Percentiles rank a stretch among this genome's conserved stretches.
These are phyloP conservation scores for Eimeria maxima DNA, from an alignment of 169 alveolate species.

Conservation along the genomic window DNA sequence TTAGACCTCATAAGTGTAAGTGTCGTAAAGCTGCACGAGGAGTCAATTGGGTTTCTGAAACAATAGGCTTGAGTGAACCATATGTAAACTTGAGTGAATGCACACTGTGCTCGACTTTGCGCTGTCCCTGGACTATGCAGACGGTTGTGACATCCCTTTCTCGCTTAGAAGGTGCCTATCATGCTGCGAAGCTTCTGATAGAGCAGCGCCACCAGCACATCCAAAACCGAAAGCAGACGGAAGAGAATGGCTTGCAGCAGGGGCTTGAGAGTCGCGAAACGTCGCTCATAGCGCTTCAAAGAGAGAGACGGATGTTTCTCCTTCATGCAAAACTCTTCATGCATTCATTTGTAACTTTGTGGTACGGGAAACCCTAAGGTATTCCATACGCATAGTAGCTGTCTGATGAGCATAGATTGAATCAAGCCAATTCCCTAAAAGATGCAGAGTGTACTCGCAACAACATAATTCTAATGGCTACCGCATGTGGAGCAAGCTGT, in stretches of 20 bases:
- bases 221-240: neutral
- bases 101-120: neutral
- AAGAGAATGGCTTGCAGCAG: neutral
- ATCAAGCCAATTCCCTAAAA: neutral
- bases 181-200: slow-evolving; percentile 59
- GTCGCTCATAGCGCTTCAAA: neutral
- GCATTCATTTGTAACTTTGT: slow-evolving; percentile 42
- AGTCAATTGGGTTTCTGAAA: neutral
- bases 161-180: slow-evolving; percentile 70
- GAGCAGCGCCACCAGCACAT: slow-evolving; percentile 61
- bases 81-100: neutral
- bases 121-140: neutral
- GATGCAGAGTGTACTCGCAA: neutral
- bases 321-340: slow-evolving; percentile 64
- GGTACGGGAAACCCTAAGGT: slow-evolving; percentile 11
- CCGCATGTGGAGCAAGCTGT: neutral
- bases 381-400: neutral
- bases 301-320: slow-evolving; percentile 53
- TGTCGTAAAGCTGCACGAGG: neutral
- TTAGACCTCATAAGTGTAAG: slow-evolving; percentile 57
- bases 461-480: neutral
- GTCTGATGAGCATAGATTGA: neutral
- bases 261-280: neutral
- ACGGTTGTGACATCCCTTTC: slow-evolving; percentile 52
- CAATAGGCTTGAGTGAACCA: neutral